Evolutionary conservation across 768 basidiomycete genomes (phyloP).

Genomic region (Rhodotorula taiwanensis): DNA sequence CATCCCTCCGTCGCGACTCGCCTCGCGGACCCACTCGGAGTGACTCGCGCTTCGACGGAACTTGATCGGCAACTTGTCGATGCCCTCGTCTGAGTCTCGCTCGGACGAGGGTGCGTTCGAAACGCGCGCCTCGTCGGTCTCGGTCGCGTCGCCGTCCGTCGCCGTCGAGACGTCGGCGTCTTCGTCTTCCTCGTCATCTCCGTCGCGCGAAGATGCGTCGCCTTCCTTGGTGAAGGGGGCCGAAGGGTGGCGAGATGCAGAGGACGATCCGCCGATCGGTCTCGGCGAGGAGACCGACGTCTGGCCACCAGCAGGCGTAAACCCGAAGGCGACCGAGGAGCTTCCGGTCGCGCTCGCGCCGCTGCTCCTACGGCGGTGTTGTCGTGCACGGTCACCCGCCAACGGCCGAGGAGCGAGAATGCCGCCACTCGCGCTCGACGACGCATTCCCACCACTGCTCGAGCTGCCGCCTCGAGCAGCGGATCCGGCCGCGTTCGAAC

Average conservation of each 20-base stretch:
- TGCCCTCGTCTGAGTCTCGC: slow-evolving; percentile 36
- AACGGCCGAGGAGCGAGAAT: background rate
- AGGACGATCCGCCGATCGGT: no score
- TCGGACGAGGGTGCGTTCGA: slow-evolving; percentile 6
- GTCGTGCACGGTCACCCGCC: background rate
- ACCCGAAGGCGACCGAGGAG: background rate
- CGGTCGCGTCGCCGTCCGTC: background rate
- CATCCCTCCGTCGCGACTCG: slow-evolving; percentile 7
- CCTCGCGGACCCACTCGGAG: no score
- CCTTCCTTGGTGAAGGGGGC: background rate
- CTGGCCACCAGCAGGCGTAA: background rate
- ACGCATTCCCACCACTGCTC: background rate
- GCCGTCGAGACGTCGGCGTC: slow-evolving; percentile 17
- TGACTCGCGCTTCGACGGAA: slow-evolving; percentile 11
- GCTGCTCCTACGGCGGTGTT: background rate
- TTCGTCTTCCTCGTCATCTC: slow-evolving; percentile 34
- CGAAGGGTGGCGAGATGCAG: no score
- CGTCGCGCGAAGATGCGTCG: slow-evolving; percentile 27
- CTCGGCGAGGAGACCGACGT: background rate
- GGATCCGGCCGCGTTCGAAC: no score
- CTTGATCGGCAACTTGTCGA: slow-evolving; percentile 26
- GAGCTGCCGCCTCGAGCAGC: background rate
- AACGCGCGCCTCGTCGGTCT: background rate
- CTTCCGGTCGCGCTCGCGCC: background rate
- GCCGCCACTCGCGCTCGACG: background rate